These are phyloP conservation scores for Penicillium sumatraense DNA, from an alignment of 2,329 filamentous ascomycete species.

Conservation along the genomic window DNA sequence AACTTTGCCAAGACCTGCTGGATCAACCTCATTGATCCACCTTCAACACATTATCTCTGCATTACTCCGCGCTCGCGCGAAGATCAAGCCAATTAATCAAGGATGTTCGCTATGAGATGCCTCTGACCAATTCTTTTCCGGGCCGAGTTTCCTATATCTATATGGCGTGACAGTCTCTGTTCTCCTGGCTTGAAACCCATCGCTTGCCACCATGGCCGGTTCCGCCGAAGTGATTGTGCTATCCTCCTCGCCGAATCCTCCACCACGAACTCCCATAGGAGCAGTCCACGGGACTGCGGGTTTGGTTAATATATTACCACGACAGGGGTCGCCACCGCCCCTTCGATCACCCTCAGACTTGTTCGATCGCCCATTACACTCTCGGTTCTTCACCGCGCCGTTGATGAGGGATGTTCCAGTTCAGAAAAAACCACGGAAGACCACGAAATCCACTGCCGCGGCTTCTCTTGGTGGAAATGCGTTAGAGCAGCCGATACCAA, in stretches of 20 bases:
- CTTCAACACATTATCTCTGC: background rate
- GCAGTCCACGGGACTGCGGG: slow-evolving; percentile 17
- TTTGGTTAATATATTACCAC: slow-evolving; percentile 23
- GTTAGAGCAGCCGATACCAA: slow-evolving; percentile 6
- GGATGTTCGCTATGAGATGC: background rate
- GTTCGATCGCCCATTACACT: slow-evolving; percentile 27
- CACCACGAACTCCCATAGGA: slow-evolving; percentile 37
- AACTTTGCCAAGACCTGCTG: slow-evolving; percentile 41
- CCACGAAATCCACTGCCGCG: background rate
- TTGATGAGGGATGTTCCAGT: slow-evolving; percentile 9
- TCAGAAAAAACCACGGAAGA: slow-evolving; percentile 14
- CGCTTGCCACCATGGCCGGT: slow-evolving; percentile 41
- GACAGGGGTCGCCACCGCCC: slow-evolving; percentile 28
- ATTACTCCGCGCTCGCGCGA: background rate
- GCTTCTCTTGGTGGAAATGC: background rate
- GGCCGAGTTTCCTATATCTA: too few species aligned
- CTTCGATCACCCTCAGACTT: slow-evolving; percentile 33
- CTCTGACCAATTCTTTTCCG: background rate
- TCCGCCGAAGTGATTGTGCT: slow-evolving; percentile 44
- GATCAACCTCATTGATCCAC: slow-evolving; percentile 12
- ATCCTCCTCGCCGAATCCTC: slow-evolving; percentile 47
- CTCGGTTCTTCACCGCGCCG: slow-evolving; percentile 30
- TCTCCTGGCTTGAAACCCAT: slow-evolving; percentile 6
- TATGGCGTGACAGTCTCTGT: background rate
- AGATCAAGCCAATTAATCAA: background rate